Conservation (phyloP, 257 asterid species). For the Vinca minor region DNA sequence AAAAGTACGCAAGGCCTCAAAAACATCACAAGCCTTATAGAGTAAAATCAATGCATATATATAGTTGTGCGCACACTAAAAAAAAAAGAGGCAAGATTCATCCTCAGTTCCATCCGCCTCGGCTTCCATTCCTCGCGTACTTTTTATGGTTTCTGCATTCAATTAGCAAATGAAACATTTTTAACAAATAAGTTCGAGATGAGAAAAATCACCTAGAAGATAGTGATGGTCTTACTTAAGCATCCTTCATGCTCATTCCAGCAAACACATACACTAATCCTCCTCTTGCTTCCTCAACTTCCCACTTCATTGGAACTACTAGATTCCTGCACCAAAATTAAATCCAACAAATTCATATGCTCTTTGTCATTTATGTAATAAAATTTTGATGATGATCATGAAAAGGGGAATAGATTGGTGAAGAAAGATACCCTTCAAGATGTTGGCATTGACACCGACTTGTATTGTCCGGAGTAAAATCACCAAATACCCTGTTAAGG, state of each 20-base stretch:
- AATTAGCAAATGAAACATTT: not conserved
- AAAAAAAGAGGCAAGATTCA: too few species aligned
- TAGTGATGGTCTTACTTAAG: not conserved
- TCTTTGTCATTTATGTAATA: too few species aligned
- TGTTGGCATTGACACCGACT: conserved; percentile 17
- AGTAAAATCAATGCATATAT: too few species aligned
- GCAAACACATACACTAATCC: not conserved
- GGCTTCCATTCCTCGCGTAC: not conserved
- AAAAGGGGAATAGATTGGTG: not conserved
- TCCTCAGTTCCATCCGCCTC: too few species aligned
- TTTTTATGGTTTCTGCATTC: not conserved
- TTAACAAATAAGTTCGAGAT: not conserved
- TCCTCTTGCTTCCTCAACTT: conserved; percentile 2
- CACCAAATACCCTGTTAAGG: conserved; percentile 9
- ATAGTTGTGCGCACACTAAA: too few species aligned
- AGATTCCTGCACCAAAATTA: conserved; percentile 18
- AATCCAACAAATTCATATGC: too few species aligned
- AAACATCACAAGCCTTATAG: too few species aligned
- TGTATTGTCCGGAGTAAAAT: conserved; percentile 11
- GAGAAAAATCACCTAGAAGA: not conserved
- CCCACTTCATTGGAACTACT: conserved; percentile 23
- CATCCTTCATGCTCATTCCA: conserved; percentile 2
- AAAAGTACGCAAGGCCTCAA: too few species aligned
- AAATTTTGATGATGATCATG: too few species aligned
- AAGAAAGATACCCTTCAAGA: conserved; percentile 23